Base-by-base conservation (phyloP, 352 stramenopile species). In the Pythium chondricola region DNA sequence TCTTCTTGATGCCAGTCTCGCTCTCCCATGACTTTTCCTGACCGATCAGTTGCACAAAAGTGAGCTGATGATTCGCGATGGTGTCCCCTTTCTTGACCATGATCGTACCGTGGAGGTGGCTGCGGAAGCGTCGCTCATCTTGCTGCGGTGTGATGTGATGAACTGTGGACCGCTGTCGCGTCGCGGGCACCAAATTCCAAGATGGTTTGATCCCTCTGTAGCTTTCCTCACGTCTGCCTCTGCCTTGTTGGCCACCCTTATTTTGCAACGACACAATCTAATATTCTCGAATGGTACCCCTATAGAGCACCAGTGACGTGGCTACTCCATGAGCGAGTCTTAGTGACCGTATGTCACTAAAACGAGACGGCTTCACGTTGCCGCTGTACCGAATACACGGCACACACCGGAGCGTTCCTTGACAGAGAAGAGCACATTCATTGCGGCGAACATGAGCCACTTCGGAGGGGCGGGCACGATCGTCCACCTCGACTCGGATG, bases 1-100 rank as follows among this genome's bases (percentile, higher is more conserved):
- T 89, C 61, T 85, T 87, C 58, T 83, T 84, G 27, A 70, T 50
- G 24, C 81, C 81, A 27, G 76, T 71, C 33, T 88, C 78, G 24
- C 68, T 85, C 58, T 92, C 81, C 81, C 78, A 92, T 22, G 76
- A 47, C 53, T 73, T 69, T 17, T 83, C 69, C 18, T 37, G 26
- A 14, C n/a, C n/a, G n/a, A n/a, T n/a, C n/a, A n/a, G n/a, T n/a
- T n/a, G n/a, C n/a, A n/a, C n/a, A n/a, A n/a, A n/a, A n/a, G n/a
- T n/a, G n/a, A n/a, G n/a, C n/a, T n/a, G n/a, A n/a, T n/a, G n/a
- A n/a, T n/a, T n/a, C n/a, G n/a, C n/a, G n/a, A n/a, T n/a, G n/a
- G n/a, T n/a, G n/a, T n/a, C n/a, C n/a, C n/a, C n/a, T n/a, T n/a
- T n/a, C n/a, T n/a, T n/a, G n/a, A n/a, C n/a, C n/a, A n/a, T n/a